Percentiles rank a stretch among this genome's conserved stretches.
Evolutionary conservation across 495 filamentous ascomycete genomes (phyloP).

Genomic region (Tuber magnatum): DNA sequence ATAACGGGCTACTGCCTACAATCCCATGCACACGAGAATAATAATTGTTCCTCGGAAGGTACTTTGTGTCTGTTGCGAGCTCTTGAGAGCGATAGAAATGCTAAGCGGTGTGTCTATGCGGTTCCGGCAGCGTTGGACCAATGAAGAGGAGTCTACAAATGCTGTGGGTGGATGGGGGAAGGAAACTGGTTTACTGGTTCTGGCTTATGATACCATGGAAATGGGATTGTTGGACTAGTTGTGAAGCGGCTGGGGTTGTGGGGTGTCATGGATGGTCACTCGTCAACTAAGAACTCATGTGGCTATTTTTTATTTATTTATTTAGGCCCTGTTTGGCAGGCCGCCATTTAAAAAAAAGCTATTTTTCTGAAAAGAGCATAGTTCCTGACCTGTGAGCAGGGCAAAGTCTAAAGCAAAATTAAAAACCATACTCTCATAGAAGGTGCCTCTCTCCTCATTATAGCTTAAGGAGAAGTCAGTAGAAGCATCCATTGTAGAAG

Average conservation of each 20-base stretch:
- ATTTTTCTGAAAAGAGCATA: no score
- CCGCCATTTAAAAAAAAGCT: no score
- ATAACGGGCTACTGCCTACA: not conserved
- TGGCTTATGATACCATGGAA: not conserved
- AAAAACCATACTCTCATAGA: no score
- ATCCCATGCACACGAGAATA: not conserved
- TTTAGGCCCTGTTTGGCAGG: no score
- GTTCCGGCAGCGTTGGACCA: not conserved
- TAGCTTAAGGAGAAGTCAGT: no score
- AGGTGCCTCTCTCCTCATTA: no score
- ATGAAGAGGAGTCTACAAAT: not conserved
- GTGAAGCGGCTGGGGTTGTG: not conserved
- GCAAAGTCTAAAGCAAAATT: no score
- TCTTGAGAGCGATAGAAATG: not conserved
- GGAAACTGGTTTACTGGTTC: not conserved
- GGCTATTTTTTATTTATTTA: no score
- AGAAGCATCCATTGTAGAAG: no score
- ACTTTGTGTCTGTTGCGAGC: not conserved
- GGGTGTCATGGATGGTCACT: not conserved
- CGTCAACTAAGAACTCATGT: not conserved
- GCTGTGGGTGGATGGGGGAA: not conserved
- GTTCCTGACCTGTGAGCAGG: no score
- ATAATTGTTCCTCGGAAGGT: not conserved
- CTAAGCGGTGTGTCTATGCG: not conserved
- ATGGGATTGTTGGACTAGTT: not conserved